Evolutionary conservation across 768 basidiomycete species (phyloP).

Genomic region (Chalciporus chontae): DNA sequence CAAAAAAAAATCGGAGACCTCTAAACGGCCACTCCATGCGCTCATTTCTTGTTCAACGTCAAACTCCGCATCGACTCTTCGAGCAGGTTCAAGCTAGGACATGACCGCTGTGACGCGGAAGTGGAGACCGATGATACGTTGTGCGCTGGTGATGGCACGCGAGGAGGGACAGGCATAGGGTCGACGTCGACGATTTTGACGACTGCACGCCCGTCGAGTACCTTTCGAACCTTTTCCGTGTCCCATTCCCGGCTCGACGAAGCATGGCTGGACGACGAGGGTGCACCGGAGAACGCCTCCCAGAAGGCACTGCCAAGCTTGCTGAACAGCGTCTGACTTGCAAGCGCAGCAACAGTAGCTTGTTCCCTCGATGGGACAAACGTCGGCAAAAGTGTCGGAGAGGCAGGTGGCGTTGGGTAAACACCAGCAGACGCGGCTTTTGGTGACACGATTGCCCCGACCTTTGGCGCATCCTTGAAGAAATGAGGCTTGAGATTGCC

Average conservation of each 20-base stretch:
- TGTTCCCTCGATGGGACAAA: slow-evolving; percentile 31
- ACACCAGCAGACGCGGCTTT: slow-evolving; percentile 12
- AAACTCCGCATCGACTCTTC: slow-evolving; percentile 71
- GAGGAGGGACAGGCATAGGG: slow-evolving; percentile 8
- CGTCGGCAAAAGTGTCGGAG: slow-evolving; percentile 19
- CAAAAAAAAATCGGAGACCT: background rate
- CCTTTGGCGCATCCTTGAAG: slow-evolving; percentile 23
- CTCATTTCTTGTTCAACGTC: slow-evolving; percentile 52
- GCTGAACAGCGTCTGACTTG: slow-evolving; percentile 69
- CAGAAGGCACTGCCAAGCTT: slow-evolving; percentile 78
- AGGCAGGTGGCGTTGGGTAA: slow-evolving; percentile 47
- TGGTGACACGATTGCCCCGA: background rate
- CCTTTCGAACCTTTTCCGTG: slow-evolving; percentile 74
- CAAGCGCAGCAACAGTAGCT: slow-evolving; percentile 55
- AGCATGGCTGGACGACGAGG: slow-evolving; percentile 11
- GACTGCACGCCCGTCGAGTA: slow-evolving; percentile 81
- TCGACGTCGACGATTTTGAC: slow-evolving; percentile 78
- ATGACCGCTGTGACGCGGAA: slow-evolving; percentile 7
- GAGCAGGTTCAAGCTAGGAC: slow-evolving; percentile 37
- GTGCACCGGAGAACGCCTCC: slow-evolving; percentile 76
- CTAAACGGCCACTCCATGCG: background rate
- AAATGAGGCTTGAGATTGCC: slow-evolving; percentile 37
- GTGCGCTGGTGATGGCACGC: background rate
- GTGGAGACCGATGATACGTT: background rate
- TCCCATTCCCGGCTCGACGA: slow-evolving; percentile 45